phyloP scores from a whole-genome alignment of 345 rosid species.

The Aethionema arabicum region DNA sequence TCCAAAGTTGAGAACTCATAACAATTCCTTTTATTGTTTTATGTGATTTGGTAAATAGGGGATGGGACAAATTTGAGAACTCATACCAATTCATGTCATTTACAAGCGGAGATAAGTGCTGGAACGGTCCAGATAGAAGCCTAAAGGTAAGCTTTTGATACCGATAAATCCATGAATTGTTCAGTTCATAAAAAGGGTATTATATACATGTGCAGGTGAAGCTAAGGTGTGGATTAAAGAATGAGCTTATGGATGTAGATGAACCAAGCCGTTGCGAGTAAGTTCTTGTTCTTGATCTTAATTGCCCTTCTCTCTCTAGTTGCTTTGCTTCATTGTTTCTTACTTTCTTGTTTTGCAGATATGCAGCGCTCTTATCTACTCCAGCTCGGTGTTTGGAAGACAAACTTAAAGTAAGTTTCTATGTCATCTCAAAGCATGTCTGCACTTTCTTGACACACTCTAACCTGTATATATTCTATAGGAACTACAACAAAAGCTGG shows the following conservation, averaged over 20 bases:
- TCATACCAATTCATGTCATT: slow-evolving; percentile 63
- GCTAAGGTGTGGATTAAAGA: slow-evolving; percentile 82
- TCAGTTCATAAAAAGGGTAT: not conserved
- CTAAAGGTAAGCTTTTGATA: slow-evolving; percentile 52
- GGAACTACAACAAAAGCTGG: slow-evolving; percentile 79
- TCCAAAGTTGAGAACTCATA: not conserved
- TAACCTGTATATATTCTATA: slow-evolving; percentile 30
- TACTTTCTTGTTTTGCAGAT: slow-evolving; percentile 48
- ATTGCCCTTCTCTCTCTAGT: not conserved
- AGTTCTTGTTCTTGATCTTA: slow-evolving; percentile 19
- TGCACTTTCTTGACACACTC: not conserved
- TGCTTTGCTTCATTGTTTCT: not conserved
- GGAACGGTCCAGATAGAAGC: slow-evolving; percentile 98
- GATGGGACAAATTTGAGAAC: slow-evolving; percentile 83
- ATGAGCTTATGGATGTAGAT: slow-evolving; percentile 76
- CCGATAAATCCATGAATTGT: not conserved
- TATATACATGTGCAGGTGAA: slow-evolving; percentile 49
- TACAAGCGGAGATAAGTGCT: slow-evolving; percentile 79
- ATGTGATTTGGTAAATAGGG: slow-evolving; percentile 44
- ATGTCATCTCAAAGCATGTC: slow-evolving; percentile 11
- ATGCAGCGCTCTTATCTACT: slow-evolving; percentile 64
- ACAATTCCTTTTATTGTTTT: not conserved
- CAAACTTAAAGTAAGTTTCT: slow-evolving; percentile 60
- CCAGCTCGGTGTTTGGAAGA: slow-evolving; percentile 76
- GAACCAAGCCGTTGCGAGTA: slow-evolving; percentile 99